Conservation (phyloP, 208 protist genomes). For the Willaertia magna region DNA sequence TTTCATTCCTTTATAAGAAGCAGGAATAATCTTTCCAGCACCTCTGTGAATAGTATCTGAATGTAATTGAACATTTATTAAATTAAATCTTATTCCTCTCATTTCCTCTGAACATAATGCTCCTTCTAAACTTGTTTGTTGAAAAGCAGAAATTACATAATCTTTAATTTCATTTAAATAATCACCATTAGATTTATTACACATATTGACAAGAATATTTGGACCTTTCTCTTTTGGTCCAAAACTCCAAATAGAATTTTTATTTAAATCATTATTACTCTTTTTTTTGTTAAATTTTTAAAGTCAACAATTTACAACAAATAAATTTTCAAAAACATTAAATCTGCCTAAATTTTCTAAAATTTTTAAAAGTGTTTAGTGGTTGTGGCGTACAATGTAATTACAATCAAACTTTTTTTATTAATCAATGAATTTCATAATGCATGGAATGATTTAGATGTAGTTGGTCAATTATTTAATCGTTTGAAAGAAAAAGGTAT, state of each 20-base stretch:
- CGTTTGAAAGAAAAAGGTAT: no score
- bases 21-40: conserved; percentile 40
- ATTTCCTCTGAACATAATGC: conserved; percentile 41
- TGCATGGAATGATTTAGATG: no score
- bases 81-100: conserved; percentile 38
- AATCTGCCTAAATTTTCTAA: no score
- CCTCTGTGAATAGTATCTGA: conserved; percentile 44
- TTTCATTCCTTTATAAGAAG: conserved; percentile 19
- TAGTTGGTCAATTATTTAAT: no score
- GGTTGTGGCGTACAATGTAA: no score
- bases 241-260: conserved; percentile 36
- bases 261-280: no score
- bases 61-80: conserved; percentile 36
- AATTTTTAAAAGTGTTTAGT: no score
- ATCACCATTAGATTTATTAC: conserved; percentile 31
- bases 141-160: conserved; percentile 29
- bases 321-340: no score
- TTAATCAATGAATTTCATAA: no score
- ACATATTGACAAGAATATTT: conserved; percentile 42
- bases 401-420: no score
- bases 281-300: no score
- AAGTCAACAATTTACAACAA: no score
- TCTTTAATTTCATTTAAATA: conserved; percentile 45
- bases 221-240: conserved; percentile 24
- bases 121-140: conserved; percentile 24